phyloP scores from a whole-genome alignment of 805 yeast species.

The Zygotorulaspora florentina region DNA sequence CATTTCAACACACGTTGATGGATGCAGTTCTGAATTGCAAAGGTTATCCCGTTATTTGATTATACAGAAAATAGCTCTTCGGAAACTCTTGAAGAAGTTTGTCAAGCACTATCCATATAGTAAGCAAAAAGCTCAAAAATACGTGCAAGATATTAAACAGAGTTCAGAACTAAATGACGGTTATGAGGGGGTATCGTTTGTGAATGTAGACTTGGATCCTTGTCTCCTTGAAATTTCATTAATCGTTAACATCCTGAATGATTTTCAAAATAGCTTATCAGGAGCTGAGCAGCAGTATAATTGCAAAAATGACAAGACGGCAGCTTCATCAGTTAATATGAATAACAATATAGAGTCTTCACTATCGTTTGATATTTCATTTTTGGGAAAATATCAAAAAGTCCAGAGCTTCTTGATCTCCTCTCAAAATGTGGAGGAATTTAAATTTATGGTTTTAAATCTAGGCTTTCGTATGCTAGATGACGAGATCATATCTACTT shows the following conservation, averaged over 20 bases:
- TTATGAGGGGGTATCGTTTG: conserved; percentile 45
- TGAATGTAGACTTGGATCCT: conserved; percentile 45
- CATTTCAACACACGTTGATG: conserved; percentile 19
- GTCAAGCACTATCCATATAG: conserved; percentile 24
- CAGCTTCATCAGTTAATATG: conserved; percentile 1
- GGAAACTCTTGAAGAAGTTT: conserved; percentile 56
- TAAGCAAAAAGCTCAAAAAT: conserved; percentile 9
- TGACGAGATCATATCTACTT: conserved; percentile 25
- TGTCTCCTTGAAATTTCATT: conserved; percentile 46
- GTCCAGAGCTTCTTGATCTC: conserved; percentile 40
- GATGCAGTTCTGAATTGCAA: conserved; percentile 40
- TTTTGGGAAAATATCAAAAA: conserved; percentile 35
- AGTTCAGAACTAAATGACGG: conserved; percentile 21
- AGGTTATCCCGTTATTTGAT: conserved; percentile 52
- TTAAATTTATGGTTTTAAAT: conserved; percentile 38
- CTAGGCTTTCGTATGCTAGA: conserved; percentile 29
- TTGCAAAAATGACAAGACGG: background rate
- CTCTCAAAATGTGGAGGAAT: conserved; percentile 40
- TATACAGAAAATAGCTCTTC: conserved; percentile 57
- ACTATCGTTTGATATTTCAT: conserved; percentile 37
- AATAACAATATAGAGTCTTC: conserved; percentile 9
- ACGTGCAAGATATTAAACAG: conserved; percentile 14
- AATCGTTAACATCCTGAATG: conserved; percentile 38
- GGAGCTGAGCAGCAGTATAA: background rate
- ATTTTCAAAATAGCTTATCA: conserved; percentile 12